Evolutionary conservation across 2,329 filamentous ascomycete species (phyloP).

Genomic region (Aspergillus pseudonomiae): DNA sequence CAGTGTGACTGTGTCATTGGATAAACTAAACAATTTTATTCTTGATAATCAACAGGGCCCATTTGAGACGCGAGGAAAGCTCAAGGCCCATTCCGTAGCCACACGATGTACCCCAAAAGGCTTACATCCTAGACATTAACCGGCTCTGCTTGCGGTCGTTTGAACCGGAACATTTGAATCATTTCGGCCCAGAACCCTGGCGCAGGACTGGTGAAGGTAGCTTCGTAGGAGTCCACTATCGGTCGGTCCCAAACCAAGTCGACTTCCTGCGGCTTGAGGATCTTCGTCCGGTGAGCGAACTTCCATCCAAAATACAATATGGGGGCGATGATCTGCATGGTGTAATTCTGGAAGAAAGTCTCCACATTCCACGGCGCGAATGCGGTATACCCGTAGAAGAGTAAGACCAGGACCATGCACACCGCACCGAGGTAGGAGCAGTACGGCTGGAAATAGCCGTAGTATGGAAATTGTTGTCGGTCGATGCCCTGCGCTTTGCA

Average conservation of each 20-base stretch:
- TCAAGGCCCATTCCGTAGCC: background rate
- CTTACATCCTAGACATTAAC: background rate
- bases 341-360: conserved; percentile 72
- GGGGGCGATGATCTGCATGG: conserved; percentile 66
- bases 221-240: background rate
- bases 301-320: conserved; percentile 70
- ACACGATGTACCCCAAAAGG: background rate
- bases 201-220: background rate
- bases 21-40: no score
- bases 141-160: background rate
- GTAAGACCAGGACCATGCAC: conserved; percentile 67
- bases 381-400: conserved; percentile 72
- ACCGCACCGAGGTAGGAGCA: conserved; percentile 66
- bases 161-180: background rate
- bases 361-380: conserved; percentile 67
- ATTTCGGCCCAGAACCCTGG: background rate
- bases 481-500: conserved; percentile 67
- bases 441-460: conserved; percentile 68
- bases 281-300: conserved; percentile 62
- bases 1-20: no score
- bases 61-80: no score
- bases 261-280: conserved; percentile 56
- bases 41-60: no score
- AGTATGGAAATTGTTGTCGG: conserved; percentile 68
- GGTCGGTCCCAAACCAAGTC: conserved; percentile 49